Percentiles rank a stretch among this genome's conserved stretches.
phyloP scores from a whole-genome alignment of 495 filamentous ascomycete species.

The Pyrenula aspistea region DNA sequence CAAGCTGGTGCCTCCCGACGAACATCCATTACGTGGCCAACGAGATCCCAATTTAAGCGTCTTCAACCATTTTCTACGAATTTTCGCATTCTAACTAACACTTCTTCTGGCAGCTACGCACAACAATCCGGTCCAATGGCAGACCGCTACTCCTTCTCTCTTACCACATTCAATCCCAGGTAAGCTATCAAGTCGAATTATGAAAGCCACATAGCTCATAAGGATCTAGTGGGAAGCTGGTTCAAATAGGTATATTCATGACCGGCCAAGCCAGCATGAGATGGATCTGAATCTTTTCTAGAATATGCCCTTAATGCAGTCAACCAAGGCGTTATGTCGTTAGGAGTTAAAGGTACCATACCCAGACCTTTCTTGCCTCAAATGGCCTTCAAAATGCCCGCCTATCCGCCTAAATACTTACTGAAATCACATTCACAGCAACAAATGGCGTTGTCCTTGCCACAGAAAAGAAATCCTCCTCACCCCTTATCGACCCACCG shows the following conservation, averaged over 20 bases:
- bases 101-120: constrained; percentile 3
- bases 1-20: background rate
- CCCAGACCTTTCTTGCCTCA: background rate
- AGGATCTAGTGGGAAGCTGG: constrained; percentile 90
- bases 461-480: constrained; percentile 98
- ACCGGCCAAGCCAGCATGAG: constrained; percentile 7
- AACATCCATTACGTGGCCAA: too few species aligned
- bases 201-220: too few species aligned
- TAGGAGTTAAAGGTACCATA: constrained; percentile 85
- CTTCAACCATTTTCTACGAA: background rate
- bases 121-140: constrained; percentile 50
- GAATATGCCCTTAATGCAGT: constrained; percentile 99
- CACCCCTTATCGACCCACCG: constrained; percentile 82
- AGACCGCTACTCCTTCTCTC: constrained; percentile 97
- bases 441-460: constrained; percentile 98
- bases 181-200: constrained; percentile 29
- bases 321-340: constrained; percentile 95
- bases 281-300: constrained; percentile 20
- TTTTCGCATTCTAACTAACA: too few species aligned
- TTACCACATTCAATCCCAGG: constrained; percentile 99
- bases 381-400: background rate
- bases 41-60: constrained; percentile 2
- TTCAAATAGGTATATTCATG: constrained; percentile 53
- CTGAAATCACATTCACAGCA: constrained; percentile 34
- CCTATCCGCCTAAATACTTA: background rate